Conservation (phyloP, 1,284 basidiomycete species). For the Marasmius oreades region DNA sequence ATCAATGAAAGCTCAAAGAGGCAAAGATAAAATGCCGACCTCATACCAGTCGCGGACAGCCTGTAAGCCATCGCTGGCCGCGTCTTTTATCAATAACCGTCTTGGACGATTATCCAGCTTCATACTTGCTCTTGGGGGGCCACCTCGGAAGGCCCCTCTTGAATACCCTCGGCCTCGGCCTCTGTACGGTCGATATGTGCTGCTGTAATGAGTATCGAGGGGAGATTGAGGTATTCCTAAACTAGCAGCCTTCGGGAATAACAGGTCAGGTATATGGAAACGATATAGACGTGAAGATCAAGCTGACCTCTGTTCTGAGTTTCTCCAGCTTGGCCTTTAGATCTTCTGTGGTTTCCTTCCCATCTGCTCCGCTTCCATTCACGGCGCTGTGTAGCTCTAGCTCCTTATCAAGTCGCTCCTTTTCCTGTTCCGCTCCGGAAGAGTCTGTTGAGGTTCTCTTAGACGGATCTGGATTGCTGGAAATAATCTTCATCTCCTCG, state of each 20-base stretch:
- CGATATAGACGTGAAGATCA: slow-evolving; percentile 3
- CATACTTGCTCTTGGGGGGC: slow-evolving; percentile 65
- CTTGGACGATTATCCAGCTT: slow-evolving; percentile 90
- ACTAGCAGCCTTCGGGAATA: slow-evolving; percentile 60
- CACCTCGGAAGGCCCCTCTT: slow-evolving; percentile 64
- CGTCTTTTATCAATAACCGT: slow-evolving; percentile 73
- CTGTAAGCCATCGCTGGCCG: slow-evolving; percentile 49
- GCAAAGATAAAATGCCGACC: slow-evolving; percentile 36
- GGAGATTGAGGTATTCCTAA: slow-evolving; percentile 57
- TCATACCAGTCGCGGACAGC: slow-evolving; percentile 82
- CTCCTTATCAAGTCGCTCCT: slow-evolving; percentile 72
- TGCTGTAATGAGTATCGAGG: slow-evolving; percentile 32
- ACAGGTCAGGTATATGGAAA: slow-evolving; percentile 6
- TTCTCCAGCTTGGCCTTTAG: slow-evolving; percentile 77
- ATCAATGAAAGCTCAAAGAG: slow-evolving; percentile 7
- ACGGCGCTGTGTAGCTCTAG: slow-evolving; percentile 58
- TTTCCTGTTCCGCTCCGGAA: slow-evolving; percentile 46
- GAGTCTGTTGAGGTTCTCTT: slow-evolving; percentile 36
- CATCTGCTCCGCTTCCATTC: slow-evolving; percentile 30
- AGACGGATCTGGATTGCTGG: slow-evolving; percentile 23
- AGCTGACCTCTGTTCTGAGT: slow-evolving; percentile 77
- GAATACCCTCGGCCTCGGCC: slow-evolving; percentile 61
- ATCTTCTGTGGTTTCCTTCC: slow-evolving; percentile 63
- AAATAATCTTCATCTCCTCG: slow-evolving; percentile 68
- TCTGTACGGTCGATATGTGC: slow-evolving; percentile 62